Base-by-base conservation (phyloP, 2,329 filamentous ascomycete genomes). In the Fusarium domesticum region DNA sequence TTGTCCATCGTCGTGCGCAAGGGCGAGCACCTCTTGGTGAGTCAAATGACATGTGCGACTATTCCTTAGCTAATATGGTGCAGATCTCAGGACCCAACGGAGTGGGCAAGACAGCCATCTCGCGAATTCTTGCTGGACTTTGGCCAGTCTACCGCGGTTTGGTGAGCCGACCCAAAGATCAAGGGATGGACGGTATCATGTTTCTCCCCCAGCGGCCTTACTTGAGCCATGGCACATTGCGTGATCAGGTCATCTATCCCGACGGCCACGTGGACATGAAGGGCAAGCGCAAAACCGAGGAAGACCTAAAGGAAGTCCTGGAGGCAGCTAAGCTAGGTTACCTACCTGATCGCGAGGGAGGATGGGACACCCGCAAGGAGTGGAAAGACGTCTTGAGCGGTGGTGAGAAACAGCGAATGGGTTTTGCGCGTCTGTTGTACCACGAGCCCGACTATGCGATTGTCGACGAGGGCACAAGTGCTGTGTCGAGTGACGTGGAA, bases 311-410 rank as follows among this genome's bases (percentile, higher is more conserved):
- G 62, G 75, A 75, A 18, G 81, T 95, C 3, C 77, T 98, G 4
- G 88, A 96, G 44, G 86, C 88, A 39, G 91, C 91, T 0, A 82
- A 82, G 44, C 76, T 98, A 0, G 92, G 90, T 4, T 97, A 98
- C 66, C 77, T 98, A 1, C 88, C 89, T 2, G 83, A 91, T 37
- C 83, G 93, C 14, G 93, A 98, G 73, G 93, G 93, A 31, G 93
- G 93, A 12, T 97, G 90, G 90, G 89, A 98, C 63, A 93, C 89
- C 5, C 81, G 89, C 44, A 97, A 98, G 69, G 91, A 96, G 64
- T 98, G 93, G 93, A 96, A 97, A 70, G 92, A 97, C 57, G 89
- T 98, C 5, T 76, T 98, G n/a, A 92, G 86, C 53, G 93, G 93
- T 31, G 93, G 93, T 11, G 93, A 98, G 75, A 98, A 98, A 72